Evolutionary conservation across 2,329 filamentous ascomycete species (phyloP), one percentile per base, ranked within the genome.

Genomic region (Penicillium sp.): DNA sequence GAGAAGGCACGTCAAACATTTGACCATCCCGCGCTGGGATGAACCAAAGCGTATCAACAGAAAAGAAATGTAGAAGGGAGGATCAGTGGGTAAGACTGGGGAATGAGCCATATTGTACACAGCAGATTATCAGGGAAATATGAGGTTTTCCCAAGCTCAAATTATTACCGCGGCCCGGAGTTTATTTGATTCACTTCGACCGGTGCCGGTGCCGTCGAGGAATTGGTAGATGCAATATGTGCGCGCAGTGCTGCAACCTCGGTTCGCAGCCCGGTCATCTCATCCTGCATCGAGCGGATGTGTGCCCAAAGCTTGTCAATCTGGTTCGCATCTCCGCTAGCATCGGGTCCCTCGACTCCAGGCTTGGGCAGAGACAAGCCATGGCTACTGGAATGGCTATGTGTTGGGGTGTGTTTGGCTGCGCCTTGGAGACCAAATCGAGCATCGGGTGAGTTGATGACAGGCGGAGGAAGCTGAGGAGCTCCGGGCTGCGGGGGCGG

Each of bases 391-490:
- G 62, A 56, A 41, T 62, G 61, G 23, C 55, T 60, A 33, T 62
- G 59, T 3, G 57, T 54, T 23, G 59, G 42, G 2, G 51, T 58
- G 35, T 66, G 64, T 30, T 65, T 67, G 4, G 58, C 47, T 15
- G 63, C 48, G 15, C 51, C 57, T 30, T 67, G 65, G 27, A 69
- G 48, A n/a, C 63, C 59, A 42, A 62, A 70, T 23, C 68, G 65
- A 32, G 63, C 45, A 45, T 71, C 68, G 2, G 67, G 59, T 7
- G 67, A 62, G 32, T 50, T 65, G 43, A 71, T 51, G 13, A 61
- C 62, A 30, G 66, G 66, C 5, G 64, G 67, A 23, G 68, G 68
- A 6, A 70, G 54, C 39, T 70, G 68, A 28, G 67, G 66, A 3
- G 57, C 61, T 17, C 56, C 56, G n/a, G 62, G 52, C 32, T 63